A percentile compares a stretch with the other conserved stretches of the same genome.
These are phyloP conservation scores for Apophysomyces trapeziformis DNA, from an alignment of 371 early-diverging fungal species.

Conservation along the genomic window DNA sequence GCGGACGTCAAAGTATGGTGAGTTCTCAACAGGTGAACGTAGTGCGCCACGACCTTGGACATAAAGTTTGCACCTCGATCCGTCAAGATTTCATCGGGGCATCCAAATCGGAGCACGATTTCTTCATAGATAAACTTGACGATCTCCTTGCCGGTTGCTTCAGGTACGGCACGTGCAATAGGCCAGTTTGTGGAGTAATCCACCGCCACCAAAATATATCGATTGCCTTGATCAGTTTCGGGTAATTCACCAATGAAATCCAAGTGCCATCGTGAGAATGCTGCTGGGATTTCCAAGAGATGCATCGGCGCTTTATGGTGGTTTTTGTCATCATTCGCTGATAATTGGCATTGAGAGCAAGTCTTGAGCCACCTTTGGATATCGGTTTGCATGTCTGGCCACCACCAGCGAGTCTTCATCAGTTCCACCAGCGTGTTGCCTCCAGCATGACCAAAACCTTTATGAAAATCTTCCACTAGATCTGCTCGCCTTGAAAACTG, in stretches of 20 bases:
- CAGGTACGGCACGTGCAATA: constrained; percentile 34
- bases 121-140: constrained; percentile 39
- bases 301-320: constrained; percentile 22
- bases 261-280: constrained; percentile 32
- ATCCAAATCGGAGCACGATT: constrained; percentile 32
- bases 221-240: constrained; percentile 7
- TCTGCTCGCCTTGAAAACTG: constrained; percentile 20
- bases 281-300: constrained; percentile 5
- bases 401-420: constrained; percentile 30
- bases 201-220: constrained; percentile 32
- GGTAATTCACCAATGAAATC: constrained; percentile 31
- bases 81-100: constrained; percentile 32
- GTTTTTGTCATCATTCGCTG: neutral
- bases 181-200: constrained; percentile 50
- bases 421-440: constrained; percentile 19
- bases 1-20: constrained; percentile 19
- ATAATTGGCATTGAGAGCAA: constrained; percentile 31
- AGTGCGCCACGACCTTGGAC: constrained; percentile 15
- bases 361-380: constrained; percentile 17
- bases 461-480: constrained; percentile 17
- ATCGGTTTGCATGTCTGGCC: constrained; percentile 29
- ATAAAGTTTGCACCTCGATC: constrained; percentile 45
- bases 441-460: constrained; percentile 27
- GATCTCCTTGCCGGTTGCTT: constrained; percentile 32
- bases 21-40: constrained; percentile 10